These are phyloP conservation scores for Ambrosiella cleistominuta DNA, from an alignment of 2,329 filamentous ascomycete species.

Conservation along the genomic window DNA sequence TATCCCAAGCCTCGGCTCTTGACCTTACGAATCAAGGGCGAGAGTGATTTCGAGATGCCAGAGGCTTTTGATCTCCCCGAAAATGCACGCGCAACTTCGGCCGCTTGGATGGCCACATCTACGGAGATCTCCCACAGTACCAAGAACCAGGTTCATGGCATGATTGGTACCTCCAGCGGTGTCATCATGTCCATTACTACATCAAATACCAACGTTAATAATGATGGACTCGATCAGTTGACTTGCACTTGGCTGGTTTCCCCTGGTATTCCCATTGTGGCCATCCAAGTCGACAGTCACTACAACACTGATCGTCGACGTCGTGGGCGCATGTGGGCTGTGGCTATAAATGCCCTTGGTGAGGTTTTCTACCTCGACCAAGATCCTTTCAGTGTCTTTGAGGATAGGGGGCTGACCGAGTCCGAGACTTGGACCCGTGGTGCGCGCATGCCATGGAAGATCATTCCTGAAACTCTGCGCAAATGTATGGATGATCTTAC, in stretches of 20 bases:
- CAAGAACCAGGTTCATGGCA: constrained; percentile 31
- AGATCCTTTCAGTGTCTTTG: background rate
- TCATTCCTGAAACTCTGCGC: background rate
- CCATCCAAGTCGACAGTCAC: constrained; percentile 66
- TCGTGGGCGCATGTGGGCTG: constrained; percentile 66
- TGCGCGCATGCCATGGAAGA: background rate
- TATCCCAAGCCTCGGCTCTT: no score
- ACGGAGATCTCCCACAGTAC: constrained; percentile 52
- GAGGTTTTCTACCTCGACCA: constrained; percentile 68
- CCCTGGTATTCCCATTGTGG: constrained; percentile 81
- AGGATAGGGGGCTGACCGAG: background rate
- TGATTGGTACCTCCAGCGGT: constrained; percentile 68
- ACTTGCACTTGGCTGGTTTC: constrained; percentile 81
- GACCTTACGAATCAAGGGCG: background rate
- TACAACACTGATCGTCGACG: constrained; percentile 55
- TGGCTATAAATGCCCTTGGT: constrained; percentile 81
- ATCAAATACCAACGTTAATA: constrained; percentile 26
- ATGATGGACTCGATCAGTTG: constrained; percentile 55
- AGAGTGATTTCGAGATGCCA: background rate
- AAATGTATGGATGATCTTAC: background rate
- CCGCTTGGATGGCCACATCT: constrained; percentile 83
- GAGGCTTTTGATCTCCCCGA: constrained; percentile 46
- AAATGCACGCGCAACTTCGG: constrained; percentile 52
- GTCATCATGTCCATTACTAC: constrained; percentile 58
- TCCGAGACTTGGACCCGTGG: background rate